Evolutionary conservation across 2,329 filamentous ascomycete species (phyloP), one percentile per base, ranked within the genome.

Genomic region (Phyllosticta capitalensis): DNA sequence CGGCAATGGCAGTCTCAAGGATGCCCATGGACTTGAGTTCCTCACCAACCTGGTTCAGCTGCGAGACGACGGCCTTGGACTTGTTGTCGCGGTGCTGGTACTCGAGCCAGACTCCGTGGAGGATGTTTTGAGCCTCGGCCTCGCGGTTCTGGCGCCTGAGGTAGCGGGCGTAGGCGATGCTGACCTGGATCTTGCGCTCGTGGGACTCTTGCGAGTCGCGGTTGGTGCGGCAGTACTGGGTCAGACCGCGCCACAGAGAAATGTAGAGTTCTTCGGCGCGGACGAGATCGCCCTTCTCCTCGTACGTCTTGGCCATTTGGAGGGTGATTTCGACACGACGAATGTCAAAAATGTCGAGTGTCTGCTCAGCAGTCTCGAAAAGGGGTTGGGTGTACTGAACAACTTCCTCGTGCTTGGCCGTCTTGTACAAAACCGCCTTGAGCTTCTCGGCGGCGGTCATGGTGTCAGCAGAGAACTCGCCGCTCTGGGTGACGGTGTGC

Each of bases 241-340:
- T 56, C 30, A 60, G 58, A n/a, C 58, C 58, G 30, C 58, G 58
- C 58, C 58, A 60, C 19, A 60, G 26, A 30, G 58, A 52, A 9
- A 68, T 64, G 12, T 67, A 61, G 10, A 65, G 60, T 54, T 67
- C 63, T 57, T 68, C 66, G 20, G 66, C 66, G 10, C 59, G 63
- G 61, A 63, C 63, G n/a, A 67, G 24, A 52, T 68, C 65, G 26
- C 65, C 61, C 19, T 65, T 62, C 59, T 67, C 65, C 50, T 68
- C 66, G 57, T 65, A 68, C 38, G 58, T 60, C 53, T 56, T 49
- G 28, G 58, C 58, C 58, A 60, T 60, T 21, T 51, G 48, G 28
- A 60, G 58, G 10, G 58, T 60, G 48, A 56, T 56, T 53, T 56
- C 58, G 24, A 60, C 58, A 56, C 58, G 58, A 10, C 58, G 58